Evolutionary conservation across 441 rosid species (phyloP).

Genomic region (Geranium incanum): DNA sequence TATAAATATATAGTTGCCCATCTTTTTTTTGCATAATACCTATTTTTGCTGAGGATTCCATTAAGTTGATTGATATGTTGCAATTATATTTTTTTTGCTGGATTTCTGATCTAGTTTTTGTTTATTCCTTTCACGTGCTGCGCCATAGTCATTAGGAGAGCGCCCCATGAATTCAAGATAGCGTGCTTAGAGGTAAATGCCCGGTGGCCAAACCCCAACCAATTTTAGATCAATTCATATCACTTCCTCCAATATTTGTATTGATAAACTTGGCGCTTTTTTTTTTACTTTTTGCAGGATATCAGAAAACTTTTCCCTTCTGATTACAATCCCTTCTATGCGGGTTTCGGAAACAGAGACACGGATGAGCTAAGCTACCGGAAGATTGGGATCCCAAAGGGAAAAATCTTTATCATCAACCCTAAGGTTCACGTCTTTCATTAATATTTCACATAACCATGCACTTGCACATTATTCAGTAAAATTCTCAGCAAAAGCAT

Average conservation of each 20-base stretch:
- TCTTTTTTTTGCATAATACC: too few relatives aligned
- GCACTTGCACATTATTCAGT: not conserved
- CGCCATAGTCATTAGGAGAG: slow-evolving; percentile 71
- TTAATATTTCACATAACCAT: not conserved
- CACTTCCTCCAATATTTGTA: not conserved
- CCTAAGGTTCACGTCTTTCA: slow-evolving; percentile 50
- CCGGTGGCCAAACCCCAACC: not conserved
- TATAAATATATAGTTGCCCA: too few relatives aligned
- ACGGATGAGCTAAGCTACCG: slow-evolving; percentile 81
- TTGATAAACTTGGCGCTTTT: not conserved
- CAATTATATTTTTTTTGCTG: not conserved
- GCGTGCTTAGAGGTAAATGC: slow-evolving; percentile 69
- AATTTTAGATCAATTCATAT: not conserved
- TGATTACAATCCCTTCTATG: slow-evolving; percentile 82
- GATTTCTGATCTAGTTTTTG: not conserved
- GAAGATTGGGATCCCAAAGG: slow-evolving; percentile 83
- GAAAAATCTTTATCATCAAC: slow-evolving; percentile 78
- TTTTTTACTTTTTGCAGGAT: slow-evolving; percentile 39
- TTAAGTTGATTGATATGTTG: not conserved
- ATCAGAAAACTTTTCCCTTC: slow-evolving; percentile 75
- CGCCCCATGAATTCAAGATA: slow-evolving; percentile 86
- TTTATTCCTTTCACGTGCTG: not conserved
- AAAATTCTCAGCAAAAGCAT: not conserved
- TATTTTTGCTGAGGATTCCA: not conserved
- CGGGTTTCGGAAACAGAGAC: slow-evolving; percentile 47